A percentile compares a stretch with the other conserved stretches of the same genome.
phyloP scores from a whole-genome alignment of 306 rosid genomes.

The Vicia faba region DNA sequence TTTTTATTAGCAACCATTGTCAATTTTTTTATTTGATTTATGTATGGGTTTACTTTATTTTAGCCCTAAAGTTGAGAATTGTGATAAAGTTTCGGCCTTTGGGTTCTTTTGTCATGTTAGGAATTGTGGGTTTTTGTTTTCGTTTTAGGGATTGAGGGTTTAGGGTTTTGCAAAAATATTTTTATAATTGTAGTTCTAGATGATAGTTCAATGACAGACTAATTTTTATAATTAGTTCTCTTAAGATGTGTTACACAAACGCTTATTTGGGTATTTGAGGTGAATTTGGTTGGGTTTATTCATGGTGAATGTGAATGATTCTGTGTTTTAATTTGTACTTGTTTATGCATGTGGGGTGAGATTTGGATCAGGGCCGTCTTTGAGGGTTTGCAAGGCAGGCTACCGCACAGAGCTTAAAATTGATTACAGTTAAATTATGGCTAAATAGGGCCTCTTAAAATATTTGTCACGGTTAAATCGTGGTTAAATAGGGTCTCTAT shows the following conservation, averaged over 20 bases:
- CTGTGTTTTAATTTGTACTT: neutral
- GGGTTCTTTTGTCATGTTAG: neutral
- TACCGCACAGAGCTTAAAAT: too few relatives aligned
- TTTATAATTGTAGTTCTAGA: neutral
- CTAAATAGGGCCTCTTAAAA: too few relatives aligned
- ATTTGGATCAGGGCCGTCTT: neutral
- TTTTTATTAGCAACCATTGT: too few relatives aligned
- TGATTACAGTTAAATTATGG: too few relatives aligned
- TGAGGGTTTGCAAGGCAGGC: too few relatives aligned
- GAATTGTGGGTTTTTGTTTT: neutral
- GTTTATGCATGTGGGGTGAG: neutral
- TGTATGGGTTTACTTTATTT: conserved; percentile 5
- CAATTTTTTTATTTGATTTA: neutral
- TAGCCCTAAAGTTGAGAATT: neutral
- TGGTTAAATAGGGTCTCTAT: too few relatives aligned
- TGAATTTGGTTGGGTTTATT: neutral
- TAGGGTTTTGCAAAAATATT: neutral
- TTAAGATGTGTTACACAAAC: neutral
- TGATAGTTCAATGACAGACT: neutral
- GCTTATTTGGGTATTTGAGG: neutral
- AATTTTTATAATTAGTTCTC: neutral
- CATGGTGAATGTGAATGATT: neutral
- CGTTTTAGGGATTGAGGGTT: neutral
- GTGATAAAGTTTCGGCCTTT: neutral
- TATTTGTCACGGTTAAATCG: too few relatives aligned